phyloP scores from a whole-genome alignment of 2,329 filamentous ascomycete species.

The Saccharata proteae region DNA sequence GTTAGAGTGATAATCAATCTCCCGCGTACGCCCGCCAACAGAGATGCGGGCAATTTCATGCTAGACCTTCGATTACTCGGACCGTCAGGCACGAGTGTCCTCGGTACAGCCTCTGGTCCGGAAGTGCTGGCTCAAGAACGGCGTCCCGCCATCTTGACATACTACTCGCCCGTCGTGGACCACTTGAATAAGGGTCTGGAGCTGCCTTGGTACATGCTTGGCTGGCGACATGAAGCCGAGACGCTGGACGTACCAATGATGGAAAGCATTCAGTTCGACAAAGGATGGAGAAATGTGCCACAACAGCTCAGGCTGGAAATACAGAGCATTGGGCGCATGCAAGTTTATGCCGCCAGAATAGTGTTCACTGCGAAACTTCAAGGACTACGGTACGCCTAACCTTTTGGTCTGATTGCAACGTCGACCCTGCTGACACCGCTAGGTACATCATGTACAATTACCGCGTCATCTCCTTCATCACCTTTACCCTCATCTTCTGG shows the following conservation, averaged over 20 bases:
- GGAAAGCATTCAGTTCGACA: conserved; percentile 56
- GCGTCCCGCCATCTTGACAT: conserved; percentile 68
- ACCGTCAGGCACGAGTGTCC: conserved; percentile 10
- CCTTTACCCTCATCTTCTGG: conserved; percentile 68
- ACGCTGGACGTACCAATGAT: conserved; percentile 58
- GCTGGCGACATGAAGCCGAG: conserved; percentile 51
- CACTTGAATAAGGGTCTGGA: conserved; percentile 47
- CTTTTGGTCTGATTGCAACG: background rate
- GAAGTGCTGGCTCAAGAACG: conserved; percentile 4
- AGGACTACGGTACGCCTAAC: conserved; percentile 47
- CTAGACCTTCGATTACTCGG: conserved; percentile 59
- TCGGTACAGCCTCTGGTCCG: no score
- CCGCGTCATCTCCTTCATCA: conserved; percentile 54
- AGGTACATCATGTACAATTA: conserved; percentile 82
- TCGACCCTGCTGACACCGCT: conserved; percentile 1
- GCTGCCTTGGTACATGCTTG: conserved; percentile 58
- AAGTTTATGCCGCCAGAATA: conserved; percentile 61
- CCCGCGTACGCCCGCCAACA: conserved; percentile 66
- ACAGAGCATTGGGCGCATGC: conserved; percentile 55
- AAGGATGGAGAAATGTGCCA: conserved; percentile 42
- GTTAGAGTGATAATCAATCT: conserved; percentile 62
- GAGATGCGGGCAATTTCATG: conserved; percentile 87
- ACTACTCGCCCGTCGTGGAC: conserved; percentile 58
- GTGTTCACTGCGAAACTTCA: conserved; percentile 62
- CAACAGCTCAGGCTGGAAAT: conserved; percentile 51